Evolutionary conservation across 129 eudicot species (phyloP).

Genomic region (Erigeron canadensis): DNA sequence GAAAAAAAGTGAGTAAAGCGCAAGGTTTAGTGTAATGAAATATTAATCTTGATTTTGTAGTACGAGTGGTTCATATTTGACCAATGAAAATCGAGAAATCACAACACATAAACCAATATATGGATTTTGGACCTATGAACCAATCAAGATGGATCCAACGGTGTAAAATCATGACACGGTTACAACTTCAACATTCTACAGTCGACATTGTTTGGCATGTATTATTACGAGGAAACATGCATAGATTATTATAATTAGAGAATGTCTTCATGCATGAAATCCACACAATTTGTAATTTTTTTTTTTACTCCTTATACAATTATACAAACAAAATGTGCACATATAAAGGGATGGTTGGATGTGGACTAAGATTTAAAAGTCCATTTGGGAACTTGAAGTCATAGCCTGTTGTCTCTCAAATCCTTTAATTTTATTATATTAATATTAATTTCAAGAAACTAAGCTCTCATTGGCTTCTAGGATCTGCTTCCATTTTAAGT

Average conservation of each 20-base stretch:
- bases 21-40: constrained; percentile 7
- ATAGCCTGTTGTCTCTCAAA: constrained; percentile 43
- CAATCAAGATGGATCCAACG: constrained; percentile 41
- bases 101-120: constrained; percentile 29
- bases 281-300: no score
- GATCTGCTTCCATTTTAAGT: constrained; percentile 40
- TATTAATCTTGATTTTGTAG: constrained; percentile 3
- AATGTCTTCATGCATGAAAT: constrained; percentile 25
- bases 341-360: constrained; percentile 26
- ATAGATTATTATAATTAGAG: constrained; percentile 29
- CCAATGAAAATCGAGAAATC: constrained; percentile 36
- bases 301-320: no score
- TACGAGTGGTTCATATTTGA: constrained; percentile 23
- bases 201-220: constrained; percentile 35
- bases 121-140: background rate
- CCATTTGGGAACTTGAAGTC: constrained; percentile 68
- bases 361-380: constrained; percentile 24
- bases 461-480: constrained; percentile 72
- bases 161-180: constrained; percentile 35
- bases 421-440: constrained; percentile 6
- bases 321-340: background rate
- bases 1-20: background rate
- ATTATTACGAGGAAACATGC: constrained; percentile 39
- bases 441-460: constrained; percentile 41
- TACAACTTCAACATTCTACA: constrained; percentile 19